Base-by-base conservation (phyloP, 2,329 filamentous ascomycete species). In the Colletotrichum magnum region DNA sequence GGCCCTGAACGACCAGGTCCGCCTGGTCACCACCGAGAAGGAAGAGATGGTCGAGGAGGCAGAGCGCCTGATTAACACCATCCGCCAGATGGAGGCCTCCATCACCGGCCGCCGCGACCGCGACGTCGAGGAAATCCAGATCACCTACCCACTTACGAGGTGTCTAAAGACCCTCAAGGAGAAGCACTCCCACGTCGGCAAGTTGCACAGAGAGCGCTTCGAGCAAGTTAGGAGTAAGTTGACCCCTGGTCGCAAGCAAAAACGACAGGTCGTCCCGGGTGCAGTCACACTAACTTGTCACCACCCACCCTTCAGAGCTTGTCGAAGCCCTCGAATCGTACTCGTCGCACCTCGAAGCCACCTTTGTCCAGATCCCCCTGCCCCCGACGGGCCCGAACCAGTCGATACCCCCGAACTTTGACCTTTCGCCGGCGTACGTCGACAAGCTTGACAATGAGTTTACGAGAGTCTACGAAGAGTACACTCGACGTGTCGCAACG, bases 391-490 rank as follows among this genome's bases (percentile, higher is more conserved):
- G 89, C 1, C 90, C 92, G 5, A 92, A 94, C 73, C 90, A 93
- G 53, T 90, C 91, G 13, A 87, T 97, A 47, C 89, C 95, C 1
- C 89, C 94, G 3, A 93, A 88, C 60, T 98, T 99, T 79, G 95
- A 98, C 76, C 89, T 99, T n/a, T 98, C 95, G 0, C 90, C 93
- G 0, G 87, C 92, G 5, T 99, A 98, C 76, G 93, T 98, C 61
- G 89, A 93, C 71, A 90, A 92, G 66, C 88, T 99, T 21, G 95
- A 99, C 78, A 87, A 88, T 62, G 96, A 99, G 80, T 99, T 98
- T 77, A 94, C 94, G 12, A 90, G 94, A 69, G 94, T 99, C 21
- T 98, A 98, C 80, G 94, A 98, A 76, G 97, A 99, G 83, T 99
- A 98, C 81, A 94, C 92, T 51, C 92, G 91, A 73, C 93, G 96